A percentile compares a stretch with the other conserved stretches of the same genome.
phyloP scores from a whole-genome alignment of 2,329 filamentous ascomycete genomes.

The Podosphaera xanthii region DNA sequence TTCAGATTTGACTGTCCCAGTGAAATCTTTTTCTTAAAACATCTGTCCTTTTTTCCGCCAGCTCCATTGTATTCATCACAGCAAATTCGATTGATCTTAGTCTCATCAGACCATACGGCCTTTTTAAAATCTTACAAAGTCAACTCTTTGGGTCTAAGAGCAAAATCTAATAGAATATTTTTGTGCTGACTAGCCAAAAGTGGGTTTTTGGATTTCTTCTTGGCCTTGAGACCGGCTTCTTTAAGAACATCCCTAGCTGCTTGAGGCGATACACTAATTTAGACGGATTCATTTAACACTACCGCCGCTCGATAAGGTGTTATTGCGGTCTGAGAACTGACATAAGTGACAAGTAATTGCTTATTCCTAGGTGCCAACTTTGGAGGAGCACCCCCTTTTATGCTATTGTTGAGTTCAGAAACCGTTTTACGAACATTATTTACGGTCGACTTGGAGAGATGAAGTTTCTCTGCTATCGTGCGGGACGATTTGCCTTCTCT shows the following conservation, averaged over 20 bases:
- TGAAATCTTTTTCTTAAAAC: too few relatives aligned
- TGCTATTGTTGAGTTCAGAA: background rate
- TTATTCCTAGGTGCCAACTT: background rate
- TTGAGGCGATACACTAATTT: background rate
- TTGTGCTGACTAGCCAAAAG: too few relatives aligned
- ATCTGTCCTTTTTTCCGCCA: too few relatives aligned
- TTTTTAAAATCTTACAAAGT: too few relatives aligned
- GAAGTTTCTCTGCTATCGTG: too few relatives aligned
- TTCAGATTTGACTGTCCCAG: too few relatives aligned
- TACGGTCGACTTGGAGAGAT: too few relatives aligned
- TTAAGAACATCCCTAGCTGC: background rate
- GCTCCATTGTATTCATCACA: too few relatives aligned
- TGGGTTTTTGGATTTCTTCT: background rate
- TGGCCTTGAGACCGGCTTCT: background rate
- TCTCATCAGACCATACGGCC: too few relatives aligned
- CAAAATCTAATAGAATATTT: too few relatives aligned
- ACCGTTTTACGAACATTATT: background rate
- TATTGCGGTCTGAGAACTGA: background rate
- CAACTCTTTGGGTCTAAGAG: too few relatives aligned
- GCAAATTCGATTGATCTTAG: too few relatives aligned
- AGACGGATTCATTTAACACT: background rate
- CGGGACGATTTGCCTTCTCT: background rate
- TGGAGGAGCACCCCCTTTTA: background rate
- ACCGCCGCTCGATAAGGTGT: background rate
- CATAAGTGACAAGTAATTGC: background rate